Conservation (phyloP, 2,329 filamentous ascomycete species). For the Fusarium verticillioides region DNA sequence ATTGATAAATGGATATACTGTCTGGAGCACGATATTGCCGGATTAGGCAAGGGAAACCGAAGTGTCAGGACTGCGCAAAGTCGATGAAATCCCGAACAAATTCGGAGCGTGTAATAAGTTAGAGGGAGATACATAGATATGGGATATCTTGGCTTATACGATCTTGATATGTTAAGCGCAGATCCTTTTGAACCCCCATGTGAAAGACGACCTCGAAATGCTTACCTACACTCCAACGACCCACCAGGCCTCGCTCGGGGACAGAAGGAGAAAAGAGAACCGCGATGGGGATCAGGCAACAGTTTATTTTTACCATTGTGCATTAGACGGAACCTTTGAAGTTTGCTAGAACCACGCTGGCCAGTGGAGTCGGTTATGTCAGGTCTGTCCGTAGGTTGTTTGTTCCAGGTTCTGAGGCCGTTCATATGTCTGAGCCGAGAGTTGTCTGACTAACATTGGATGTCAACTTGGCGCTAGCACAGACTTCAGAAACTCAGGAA, state of each 20-base stretch:
- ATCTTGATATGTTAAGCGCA: constrained; percentile 17
- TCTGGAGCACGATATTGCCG: background rate
- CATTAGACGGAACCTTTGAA: constrained; percentile 15
- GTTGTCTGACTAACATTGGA: constrained; percentile 1
- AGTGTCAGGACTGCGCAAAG: background rate
- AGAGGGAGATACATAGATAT: background rate
- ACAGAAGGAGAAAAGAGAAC: constrained; percentile 13
- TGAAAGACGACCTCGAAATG: constrained; percentile 13
- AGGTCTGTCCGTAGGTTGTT: background rate
- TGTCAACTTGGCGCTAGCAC: background rate
- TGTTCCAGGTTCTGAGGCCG: background rate
- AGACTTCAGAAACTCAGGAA: background rate
- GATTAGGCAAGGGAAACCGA: background rate
- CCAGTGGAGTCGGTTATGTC: background rate
- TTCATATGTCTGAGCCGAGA: constrained; percentile 7
- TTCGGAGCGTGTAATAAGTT: background rate
- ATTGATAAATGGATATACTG: background rate
- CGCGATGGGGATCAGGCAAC: background rate
- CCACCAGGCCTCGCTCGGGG: constrained; percentile 8
- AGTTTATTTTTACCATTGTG: constrained; percentile 1
- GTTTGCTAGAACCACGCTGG: background rate
- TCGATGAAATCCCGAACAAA: background rate
- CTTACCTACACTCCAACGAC: constrained; percentile 18
- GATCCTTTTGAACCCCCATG: constrained; percentile 21
- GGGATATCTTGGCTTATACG: constrained; percentile 1